These are phyloP conservation scores for Leptographium flavum DNA, from an alignment of 2,329 filamentous ascomycete species.

Conservation along the genomic window DNA sequence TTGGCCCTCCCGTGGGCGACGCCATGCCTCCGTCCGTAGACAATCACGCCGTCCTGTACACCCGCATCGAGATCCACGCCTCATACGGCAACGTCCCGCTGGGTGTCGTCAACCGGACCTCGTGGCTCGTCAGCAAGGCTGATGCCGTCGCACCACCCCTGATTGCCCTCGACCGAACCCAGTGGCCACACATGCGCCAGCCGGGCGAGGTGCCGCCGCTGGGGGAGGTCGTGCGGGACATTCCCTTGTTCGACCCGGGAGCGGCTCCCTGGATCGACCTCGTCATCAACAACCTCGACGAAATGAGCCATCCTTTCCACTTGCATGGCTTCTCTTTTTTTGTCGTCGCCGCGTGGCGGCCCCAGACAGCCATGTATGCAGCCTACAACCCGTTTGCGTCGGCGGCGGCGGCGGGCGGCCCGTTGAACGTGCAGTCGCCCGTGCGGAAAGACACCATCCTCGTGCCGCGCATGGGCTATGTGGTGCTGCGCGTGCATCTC, in stretches of 20 bases:
- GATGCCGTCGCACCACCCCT: slow-evolving; percentile 3
- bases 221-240: slow-evolving; percentile 4
- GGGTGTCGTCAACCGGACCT: slow-evolving; percentile 11
- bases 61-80: slow-evolving; percentile 7
- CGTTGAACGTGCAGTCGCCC: slow-evolving; percentile 4
- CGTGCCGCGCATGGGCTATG: slow-evolving; percentile 7
- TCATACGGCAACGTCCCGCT: slow-evolving; percentile 6
- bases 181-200: slow-evolving; percentile 2
- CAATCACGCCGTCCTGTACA: slow-evolving; percentile 7
- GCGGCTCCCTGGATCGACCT: slow-evolving; percentile 40
- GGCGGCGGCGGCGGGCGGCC: slow-evolving; percentile 1
- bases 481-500: slow-evolving; percentile 6
- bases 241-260: slow-evolving; percentile 6
- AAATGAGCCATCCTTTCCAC: slow-evolving; percentile 5
- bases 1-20: neutral
- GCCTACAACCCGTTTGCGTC: slow-evolving; percentile 10
- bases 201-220: neutral
- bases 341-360: slow-evolving; percentile 6
- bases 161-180: slow-evolving; percentile 1
- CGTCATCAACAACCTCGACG: slow-evolving; percentile 29
- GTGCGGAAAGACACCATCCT: slow-evolving; percentile 12
- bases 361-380: slow-evolving; percentile 3
- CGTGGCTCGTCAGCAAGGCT: slow-evolving; percentile 6
- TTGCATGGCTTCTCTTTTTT: slow-evolving; percentile 7
- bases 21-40: too few species aligned